Conservation (phyloP, 2,329 filamentous ascomycete genomes). For the Magnaporthiopsis rhizophila region DNA sequence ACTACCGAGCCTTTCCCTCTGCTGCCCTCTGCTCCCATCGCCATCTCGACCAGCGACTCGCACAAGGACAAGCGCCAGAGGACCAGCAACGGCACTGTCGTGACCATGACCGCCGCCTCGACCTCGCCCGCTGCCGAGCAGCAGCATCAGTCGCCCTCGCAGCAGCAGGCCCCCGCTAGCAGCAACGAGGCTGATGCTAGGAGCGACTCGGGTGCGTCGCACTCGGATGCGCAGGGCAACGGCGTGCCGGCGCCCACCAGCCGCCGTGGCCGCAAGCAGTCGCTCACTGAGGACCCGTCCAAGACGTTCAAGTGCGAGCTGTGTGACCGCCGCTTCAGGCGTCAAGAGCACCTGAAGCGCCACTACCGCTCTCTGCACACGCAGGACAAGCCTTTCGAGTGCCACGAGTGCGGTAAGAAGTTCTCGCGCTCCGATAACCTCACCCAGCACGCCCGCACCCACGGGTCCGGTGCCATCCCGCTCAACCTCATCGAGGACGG, state of each 20-base stretch:
- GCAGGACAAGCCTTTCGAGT: constrained; percentile 97
- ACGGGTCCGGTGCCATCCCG: constrained; percentile 81
- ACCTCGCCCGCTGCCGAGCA: constrained; percentile 25
- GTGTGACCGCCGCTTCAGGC: constrained; percentile 93
- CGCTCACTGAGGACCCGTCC: constrained; percentile 90
- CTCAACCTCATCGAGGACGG: constrained; percentile 78
- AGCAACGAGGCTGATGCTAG: constrained; percentile 14
- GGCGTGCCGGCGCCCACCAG: constrained; percentile 56
- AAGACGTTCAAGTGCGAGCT: constrained; percentile 98
- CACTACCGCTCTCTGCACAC: constrained; percentile 98
- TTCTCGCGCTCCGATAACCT: constrained; percentile 97
- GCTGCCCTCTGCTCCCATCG: constrained; percentile 54
- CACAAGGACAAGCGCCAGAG: constrained; percentile 52
- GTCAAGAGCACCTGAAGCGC: constrained; percentile 96
- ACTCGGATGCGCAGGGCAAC: constrained; percentile 25
- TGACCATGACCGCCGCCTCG: constrained; percentile 28
- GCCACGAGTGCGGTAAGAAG: constrained; percentile 96
- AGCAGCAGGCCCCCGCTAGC: constrained; percentile 18
- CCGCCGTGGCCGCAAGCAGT: constrained; percentile 96
- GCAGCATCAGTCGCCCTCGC: constrained; percentile 18
- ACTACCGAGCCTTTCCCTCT: constrained; percentile 50
- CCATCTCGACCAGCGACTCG: constrained; percentile 39
- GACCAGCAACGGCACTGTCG: constrained; percentile 37
- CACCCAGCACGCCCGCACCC: constrained; percentile 89
- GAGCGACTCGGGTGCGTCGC: constrained; percentile 27